Conservation (phyloP, 352 stramenopile species). For the Pythium pectinolyticum region DNA sequence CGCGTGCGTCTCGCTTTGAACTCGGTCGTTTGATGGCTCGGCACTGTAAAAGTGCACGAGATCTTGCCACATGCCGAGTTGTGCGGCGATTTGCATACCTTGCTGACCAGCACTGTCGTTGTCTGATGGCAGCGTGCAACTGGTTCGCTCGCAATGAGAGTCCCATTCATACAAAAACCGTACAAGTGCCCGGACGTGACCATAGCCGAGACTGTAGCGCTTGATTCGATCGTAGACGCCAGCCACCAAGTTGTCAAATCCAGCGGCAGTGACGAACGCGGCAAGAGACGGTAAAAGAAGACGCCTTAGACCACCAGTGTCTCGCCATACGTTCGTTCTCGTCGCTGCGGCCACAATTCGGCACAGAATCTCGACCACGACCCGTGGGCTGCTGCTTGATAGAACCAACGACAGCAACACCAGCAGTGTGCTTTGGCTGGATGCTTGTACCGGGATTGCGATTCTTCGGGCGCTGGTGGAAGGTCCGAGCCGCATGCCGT, state of each 20-base stretch:
- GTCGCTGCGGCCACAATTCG: not conserved
- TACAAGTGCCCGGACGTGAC: not conserved
- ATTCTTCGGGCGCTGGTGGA: not conserved
- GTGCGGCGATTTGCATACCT: not conserved
- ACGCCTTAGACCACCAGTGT: not conserved
- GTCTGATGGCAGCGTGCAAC: not conserved
- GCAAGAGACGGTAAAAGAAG: constrained; percentile 1
- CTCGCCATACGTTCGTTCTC: not conserved
- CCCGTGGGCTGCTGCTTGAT: not conserved
- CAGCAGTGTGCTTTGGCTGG: constrained; percentile 2
- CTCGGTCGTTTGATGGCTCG: not conserved
- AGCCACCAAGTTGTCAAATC: not conserved
- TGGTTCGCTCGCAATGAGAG: constrained; percentile 2
- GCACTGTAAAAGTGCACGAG: constrained; percentile 12
- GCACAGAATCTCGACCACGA: not conserved
- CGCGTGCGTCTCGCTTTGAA: not conserved
- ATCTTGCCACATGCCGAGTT: constrained; percentile 18
- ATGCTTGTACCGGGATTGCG: not conserved
- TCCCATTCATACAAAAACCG: constrained; percentile 18
- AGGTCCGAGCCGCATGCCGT: constrained; percentile 11
- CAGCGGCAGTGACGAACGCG: not conserved
- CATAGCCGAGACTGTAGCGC: not conserved
- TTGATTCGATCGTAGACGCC: not conserved
- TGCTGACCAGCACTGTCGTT: no score
- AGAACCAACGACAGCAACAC: constrained; percentile 13